Base-by-base conservation (phyloP, 805 yeast species). In the Monosporozyma aquatica region DNA sequence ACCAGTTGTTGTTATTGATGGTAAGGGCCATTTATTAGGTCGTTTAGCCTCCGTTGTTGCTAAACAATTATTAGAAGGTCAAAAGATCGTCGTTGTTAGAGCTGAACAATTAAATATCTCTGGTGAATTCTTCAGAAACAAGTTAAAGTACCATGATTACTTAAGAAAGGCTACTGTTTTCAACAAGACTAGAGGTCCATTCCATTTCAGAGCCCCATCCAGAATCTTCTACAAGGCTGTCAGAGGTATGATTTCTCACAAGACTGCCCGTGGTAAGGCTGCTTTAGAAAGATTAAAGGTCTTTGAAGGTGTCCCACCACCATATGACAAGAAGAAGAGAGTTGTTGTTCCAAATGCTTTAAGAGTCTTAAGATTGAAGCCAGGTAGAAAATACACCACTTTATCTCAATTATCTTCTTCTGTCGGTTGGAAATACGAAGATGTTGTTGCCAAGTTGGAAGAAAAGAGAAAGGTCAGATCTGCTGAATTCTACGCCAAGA, bases 121-220 rank as follows among this genome's bases (percentile, higher is more conserved):
- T 66, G 98, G 98, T 72, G 97, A 92, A 78, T 89, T 92, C 73
- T 92, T 92, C 96, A 89, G 98, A 80, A 87, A 90, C 83, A 92
- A 92, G 78, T 83, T 90, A 75, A 92, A 92, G 85, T 92, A 87
- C 92, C 97, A 89, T 75, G 99, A 94, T 71, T 92, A 89, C 87
- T 83, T 92, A 75, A 89, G 98, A 82, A 92, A 92, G 82, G 85
- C 94, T 65, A 89, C 98, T 69, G 84, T 95, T 77, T 92, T 72
- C 89, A 92, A 92, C 95, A 87, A 87, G 78, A 82, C 79, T 67
- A 83, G 87, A 72, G 99, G 98, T 78, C 97, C 97, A 68, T 92
- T 90, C 97, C 99, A 92, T 74, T 92, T 92, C 95, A 92, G 97
- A 77, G 99, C 99, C 54, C 99, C 99, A 73, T 89, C 97, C 54